Conservation (phyloP, 257 asterid species). For the Scutellaria minor region DNA sequence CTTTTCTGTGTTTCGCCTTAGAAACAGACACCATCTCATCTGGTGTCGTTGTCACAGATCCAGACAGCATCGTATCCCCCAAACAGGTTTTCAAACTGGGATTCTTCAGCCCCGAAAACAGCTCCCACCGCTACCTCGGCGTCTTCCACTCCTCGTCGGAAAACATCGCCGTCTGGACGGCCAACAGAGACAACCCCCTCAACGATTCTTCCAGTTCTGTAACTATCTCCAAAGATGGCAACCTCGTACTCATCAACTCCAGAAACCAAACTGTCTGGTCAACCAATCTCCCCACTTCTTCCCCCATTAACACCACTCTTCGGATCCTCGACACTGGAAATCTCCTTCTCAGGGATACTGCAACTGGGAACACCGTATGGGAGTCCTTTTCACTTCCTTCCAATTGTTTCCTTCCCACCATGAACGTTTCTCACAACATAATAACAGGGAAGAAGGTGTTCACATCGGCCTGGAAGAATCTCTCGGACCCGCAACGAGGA, state of each 20-base stretch:
- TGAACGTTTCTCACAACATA: constrained; percentile 39
- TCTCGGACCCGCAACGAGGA: constrained; percentile 43
- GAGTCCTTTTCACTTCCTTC: constrained; percentile 48
- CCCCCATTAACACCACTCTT: background rate
- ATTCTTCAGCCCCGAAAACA: constrained; percentile 36
- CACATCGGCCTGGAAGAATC: constrained; percentile 45
- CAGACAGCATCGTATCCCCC: constrained; percentile 33
- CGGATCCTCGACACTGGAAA: constrained; percentile 36
- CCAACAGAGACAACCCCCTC: constrained; percentile 33
- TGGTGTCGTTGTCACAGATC: constrained; percentile 31
- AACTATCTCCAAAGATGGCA: constrained; percentile 15
- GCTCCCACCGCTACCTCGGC: constrained; percentile 52
- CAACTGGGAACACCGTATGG: constrained; percentile 40
- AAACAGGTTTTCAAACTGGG: constrained; percentile 34
- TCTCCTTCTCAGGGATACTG: constrained; percentile 35
- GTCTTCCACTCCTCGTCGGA: constrained; percentile 45
- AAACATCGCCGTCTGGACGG: constrained; percentile 37
- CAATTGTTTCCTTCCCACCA: constrained; percentile 34
- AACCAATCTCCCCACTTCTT: constrained; percentile 5
- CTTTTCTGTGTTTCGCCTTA: constrained; percentile 18
- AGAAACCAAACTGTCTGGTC: constrained; percentile 13
- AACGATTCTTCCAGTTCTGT: constrained; percentile 21
- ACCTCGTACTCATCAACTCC: constrained; percentile 8
- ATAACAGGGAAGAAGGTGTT: constrained; percentile 40
- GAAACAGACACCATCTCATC: constrained; percentile 38